phyloP scores from a whole-genome alignment of 805 yeast species.

The Yamadazyma ubonensis region DNA sequence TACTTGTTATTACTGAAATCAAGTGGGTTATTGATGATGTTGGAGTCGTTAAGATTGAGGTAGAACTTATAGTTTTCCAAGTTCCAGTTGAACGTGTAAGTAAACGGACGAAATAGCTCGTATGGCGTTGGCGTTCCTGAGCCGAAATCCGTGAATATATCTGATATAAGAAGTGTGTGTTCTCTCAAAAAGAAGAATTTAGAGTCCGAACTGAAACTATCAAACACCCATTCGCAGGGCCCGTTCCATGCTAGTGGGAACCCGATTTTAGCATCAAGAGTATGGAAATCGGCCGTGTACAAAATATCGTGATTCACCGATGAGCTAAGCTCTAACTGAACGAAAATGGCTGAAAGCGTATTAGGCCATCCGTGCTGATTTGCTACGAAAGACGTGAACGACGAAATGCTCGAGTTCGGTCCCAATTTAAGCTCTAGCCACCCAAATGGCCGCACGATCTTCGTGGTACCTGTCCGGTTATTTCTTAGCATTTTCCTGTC shows the following conservation, averaged over 20 bases:
- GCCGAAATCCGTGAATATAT: constrained; percentile 72
- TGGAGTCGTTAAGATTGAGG: constrained; percentile 81
- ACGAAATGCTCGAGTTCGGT: constrained; percentile 49
- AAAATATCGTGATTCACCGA: constrained; percentile 88
- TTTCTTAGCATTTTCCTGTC: constrained; percentile 42
- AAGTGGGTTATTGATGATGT: constrained; percentile 84
- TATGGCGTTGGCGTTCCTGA: constrained; percentile 71
- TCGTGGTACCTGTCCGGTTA: constrained; percentile 6
- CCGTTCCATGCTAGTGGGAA: constrained; percentile 87
- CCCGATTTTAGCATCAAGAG: constrained; percentile 54
- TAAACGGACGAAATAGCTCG: constrained; percentile 72
- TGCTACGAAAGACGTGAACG: constrained; percentile 48
- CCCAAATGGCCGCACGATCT: constrained; percentile 67
- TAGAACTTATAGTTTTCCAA: constrained; percentile 56
- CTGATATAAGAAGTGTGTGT: constrained; percentile 72
- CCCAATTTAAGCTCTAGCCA: constrained; percentile 80
- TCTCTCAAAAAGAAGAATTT: constrained; percentile 74
- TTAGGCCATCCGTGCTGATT: constrained; percentile 55
- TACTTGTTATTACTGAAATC: constrained; percentile 81
- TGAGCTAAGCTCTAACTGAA: constrained; percentile 63
- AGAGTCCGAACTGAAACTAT: constrained; percentile 49
- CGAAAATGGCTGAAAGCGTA: constrained; percentile 44
- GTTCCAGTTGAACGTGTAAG: constrained; percentile 60
- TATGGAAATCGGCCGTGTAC: constrained; percentile 59
- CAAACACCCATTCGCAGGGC: constrained; percentile 63